phyloP scores from a whole-genome alignment of 1,139 yeast genomes.

The Dujonia santamariae region DNA sequence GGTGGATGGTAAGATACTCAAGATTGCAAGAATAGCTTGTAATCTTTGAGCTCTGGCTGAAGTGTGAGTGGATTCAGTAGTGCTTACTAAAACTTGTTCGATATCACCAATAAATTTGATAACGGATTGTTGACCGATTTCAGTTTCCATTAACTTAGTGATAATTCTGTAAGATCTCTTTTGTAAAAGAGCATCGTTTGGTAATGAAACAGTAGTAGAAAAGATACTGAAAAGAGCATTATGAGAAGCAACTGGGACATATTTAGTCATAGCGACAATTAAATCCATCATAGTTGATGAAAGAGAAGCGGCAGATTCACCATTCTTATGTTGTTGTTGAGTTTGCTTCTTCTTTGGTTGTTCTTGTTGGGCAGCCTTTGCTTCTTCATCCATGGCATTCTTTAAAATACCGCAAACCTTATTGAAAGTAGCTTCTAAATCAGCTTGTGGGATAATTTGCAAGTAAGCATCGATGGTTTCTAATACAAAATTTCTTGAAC shows the following conservation, averaged over 20 bases:
- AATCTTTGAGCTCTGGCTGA: constrained; percentile 84
- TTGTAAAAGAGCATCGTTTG: constrained; percentile 68
- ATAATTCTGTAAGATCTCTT: constrained; percentile 87
- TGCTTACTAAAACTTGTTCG: constrained; percentile 55
- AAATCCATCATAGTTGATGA: constrained; percentile 89
- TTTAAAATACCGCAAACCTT: constrained; percentile 80
- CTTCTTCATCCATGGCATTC: constrained; percentile 69
- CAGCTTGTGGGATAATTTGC: constrained; percentile 64
- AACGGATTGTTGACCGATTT: constrained; percentile 56
- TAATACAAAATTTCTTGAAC: constrained; percentile 76
- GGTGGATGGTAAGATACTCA: constrained; percentile 57
- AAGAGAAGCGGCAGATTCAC: constrained; percentile 36
- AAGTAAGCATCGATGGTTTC: constrained; percentile 84
- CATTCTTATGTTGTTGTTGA: constrained; percentile 12
- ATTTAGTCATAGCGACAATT: constrained; percentile 80
- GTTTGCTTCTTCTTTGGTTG: constrained; percentile 14
- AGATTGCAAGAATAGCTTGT: constrained; percentile 57
- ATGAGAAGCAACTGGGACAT: constrained; percentile 69
- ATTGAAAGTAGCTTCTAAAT: constrained; percentile 73
- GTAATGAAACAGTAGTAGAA: constrained; percentile 56
- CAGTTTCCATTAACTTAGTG: constrained; percentile 65
- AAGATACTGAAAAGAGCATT: constrained; percentile 77
- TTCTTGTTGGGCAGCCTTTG: constrained; percentile 12
- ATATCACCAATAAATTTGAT: constrained; percentile 53
- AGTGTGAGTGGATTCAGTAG: constrained; percentile 59